phyloP scores from a whole-genome alignment of 2,329 filamentous ascomycete species.

The Cladosporium colombiae region DNA sequence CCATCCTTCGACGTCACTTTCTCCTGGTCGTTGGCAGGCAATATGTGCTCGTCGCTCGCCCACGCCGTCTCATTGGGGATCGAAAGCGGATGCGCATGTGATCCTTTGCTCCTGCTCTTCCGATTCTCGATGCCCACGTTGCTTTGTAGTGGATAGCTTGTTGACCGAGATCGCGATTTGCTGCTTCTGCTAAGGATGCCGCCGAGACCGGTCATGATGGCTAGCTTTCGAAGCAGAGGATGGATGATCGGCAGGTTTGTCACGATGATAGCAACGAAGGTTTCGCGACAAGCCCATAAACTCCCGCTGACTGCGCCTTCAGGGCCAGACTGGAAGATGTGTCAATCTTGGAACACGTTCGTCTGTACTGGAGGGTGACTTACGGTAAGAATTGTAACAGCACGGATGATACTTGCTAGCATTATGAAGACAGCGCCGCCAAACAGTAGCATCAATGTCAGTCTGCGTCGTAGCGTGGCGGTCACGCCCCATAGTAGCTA shows the following conservation, averaged over 20 bases:
- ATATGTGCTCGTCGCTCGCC: conserved; percentile 11
- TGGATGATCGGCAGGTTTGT: conserved; percentile 15
- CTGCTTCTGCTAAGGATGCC: conserved; percentile 9
- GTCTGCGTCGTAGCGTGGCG: not conserved
- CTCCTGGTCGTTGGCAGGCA: not conserved
- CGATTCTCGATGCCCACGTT: conserved; percentile 2
- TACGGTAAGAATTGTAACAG: conserved; percentile 5
- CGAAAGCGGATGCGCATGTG: conserved; percentile 4
- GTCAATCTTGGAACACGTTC: not conserved
- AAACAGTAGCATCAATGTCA: conserved; percentile 15
- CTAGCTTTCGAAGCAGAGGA: conserved; percentile 1
- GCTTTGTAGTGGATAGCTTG: conserved; percentile 7
- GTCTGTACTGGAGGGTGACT: not conserved
- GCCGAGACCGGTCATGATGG: not conserved
- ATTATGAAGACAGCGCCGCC: conserved; percentile 13
- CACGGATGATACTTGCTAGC: conserved; percentile 10
- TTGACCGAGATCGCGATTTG: not conserved
- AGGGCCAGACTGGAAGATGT: not conserved
- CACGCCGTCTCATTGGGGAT: conserved; percentile 6
- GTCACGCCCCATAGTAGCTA: conserved; percentile 9
- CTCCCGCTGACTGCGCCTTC: conserved; percentile 15
- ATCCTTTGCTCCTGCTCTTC: not conserved
- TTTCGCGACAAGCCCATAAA: conserved; percentile 10
- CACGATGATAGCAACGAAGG: conserved; percentile 14
- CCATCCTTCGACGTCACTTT: not conserved